Evolutionary conservation across 169 alveolate species (phyloP), one percentile per base, ranked within the genome.

Genomic region (Toxoplasma gondii): DNA sequence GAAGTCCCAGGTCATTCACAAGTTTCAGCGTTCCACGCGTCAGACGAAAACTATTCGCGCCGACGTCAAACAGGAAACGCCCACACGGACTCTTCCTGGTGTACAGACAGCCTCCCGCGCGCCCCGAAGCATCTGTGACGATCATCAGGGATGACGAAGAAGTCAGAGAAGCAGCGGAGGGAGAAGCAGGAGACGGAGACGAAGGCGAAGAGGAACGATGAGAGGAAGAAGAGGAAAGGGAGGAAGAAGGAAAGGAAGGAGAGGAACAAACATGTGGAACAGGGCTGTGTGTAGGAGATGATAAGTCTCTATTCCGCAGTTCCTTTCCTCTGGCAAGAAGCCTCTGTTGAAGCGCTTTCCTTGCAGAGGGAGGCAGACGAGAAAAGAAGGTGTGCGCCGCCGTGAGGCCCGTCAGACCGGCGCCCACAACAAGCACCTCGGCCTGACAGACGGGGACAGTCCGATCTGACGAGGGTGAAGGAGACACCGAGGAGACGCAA

Each of bases 371-470:
- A 7, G 86, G 22, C 44, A 78, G 49, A 12, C 43, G 90, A 82
- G 64, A 38, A 67, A 82, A 44, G 34, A 82, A 82, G 29, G 90
- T 54, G 53, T 92, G 83, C 58, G 94, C 94, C 19, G 94, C 94
- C 1, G 94, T 82, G 31, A 92, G 92, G 39, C 94, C 94, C 22
- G 94, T 92, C 81, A 92, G 80, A n/a, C 94, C 94, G 4, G 74
- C 94, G 10, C 94, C 94, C n/a, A 92, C 94, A 1, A 92, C 58
- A 70, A 92, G 69, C 67, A 92, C 92, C 45, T 78, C 86, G 0
- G 86, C 29, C 5, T 64, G 74, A 16, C 34, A 64, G 7, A 64
- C 74, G 58, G 58, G 58, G 12, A 49, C 58, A 12, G 22, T 49
- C 4, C 22, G 22, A 49, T 49, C 22, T 10, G 24, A 1, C 74